These are phyloP conservation scores for Sphenostylis stenocarpa DNA, from an alignment of 306 rosid species.

Conservation along the genomic window DNA sequence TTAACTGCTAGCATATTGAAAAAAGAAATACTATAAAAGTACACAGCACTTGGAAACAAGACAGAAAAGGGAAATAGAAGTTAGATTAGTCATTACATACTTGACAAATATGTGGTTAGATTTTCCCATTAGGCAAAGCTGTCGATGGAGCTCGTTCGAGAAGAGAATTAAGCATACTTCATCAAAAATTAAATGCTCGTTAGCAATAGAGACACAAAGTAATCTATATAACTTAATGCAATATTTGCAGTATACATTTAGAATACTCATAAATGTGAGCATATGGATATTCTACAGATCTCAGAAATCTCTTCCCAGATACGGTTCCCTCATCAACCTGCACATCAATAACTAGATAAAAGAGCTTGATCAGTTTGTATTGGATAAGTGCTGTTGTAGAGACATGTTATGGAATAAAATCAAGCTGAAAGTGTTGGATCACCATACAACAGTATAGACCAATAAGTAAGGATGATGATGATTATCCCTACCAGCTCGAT, in stretches of 20 bases:
- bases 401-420: not conserved
- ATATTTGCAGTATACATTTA: constrained; percentile 58
- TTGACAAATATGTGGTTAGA: constrained; percentile 59
- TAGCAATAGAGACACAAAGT: constrained; percentile 27
- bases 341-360: constrained; percentile 51
- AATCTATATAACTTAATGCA: constrained; percentile 18
- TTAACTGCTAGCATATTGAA: not conserved
- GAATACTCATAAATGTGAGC: constrained; percentile 75
- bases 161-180: constrained; percentile 74
- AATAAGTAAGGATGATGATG: constrained; percentile 8
- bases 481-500: constrained; percentile 65
- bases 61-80: constrained; percentile 12
- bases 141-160: constrained; percentile 79
- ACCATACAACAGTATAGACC: constrained; percentile 14
- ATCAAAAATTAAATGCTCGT: constrained; percentile 28
- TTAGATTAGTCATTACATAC: constrained; percentile 51
- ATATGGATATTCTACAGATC: constrained; percentile 60
- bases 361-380: constrained; percentile 24
- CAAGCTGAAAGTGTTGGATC: constrained; percentile 21
- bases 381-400: constrained; percentile 1
- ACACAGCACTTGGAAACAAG: constrained; percentile 25
- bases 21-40: not conserved
- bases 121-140: constrained; percentile 52
- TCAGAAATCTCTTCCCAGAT: constrained; percentile 58
- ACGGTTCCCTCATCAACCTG: constrained; percentile 69